Evolutionary conservation across 768 basidiomycete species (phyloP).

Genomic region (Amanita molliuscula): DNA sequence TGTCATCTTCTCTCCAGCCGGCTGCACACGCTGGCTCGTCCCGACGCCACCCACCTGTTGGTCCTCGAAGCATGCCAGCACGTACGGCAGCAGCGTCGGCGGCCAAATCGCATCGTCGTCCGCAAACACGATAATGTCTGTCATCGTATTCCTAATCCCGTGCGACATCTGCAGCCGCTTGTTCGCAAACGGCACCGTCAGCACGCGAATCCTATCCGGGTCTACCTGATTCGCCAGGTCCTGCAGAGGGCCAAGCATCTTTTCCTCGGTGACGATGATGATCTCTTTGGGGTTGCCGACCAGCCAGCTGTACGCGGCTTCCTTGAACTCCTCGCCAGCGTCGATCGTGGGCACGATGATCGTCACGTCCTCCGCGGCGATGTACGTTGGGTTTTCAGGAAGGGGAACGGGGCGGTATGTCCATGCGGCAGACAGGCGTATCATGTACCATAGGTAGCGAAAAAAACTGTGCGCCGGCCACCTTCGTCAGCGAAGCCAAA

Average conservation of each 20-base stretch:
- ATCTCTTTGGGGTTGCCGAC: constrained; percentile 82
- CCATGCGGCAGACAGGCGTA: constrained; percentile 69
- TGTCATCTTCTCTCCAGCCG: constrained; percentile 69
- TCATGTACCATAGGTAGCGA: constrained; percentile 88
- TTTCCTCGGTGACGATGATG: constrained; percentile 68
- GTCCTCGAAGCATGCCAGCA: constrained; percentile 90
- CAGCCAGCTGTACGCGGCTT: constrained; percentile 88
- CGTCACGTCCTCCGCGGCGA: constrained; percentile 87
- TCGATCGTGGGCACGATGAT: constrained; percentile 96
- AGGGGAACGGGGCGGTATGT: constrained; percentile 85
- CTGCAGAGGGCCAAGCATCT: constrained; percentile 83
- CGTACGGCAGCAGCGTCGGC: constrained; percentile 78
- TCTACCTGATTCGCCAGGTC: constrained; percentile 84
- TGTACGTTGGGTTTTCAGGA: constrained; percentile 84
- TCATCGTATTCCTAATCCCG: constrained; percentile 83
- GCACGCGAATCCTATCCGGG: constrained; percentile 72
- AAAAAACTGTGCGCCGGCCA: constrained; percentile 53
- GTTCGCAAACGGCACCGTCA: constrained; percentile 89
- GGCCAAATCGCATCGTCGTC: constrained; percentile 98
- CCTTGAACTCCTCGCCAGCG: constrained; percentile 92
- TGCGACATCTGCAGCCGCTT: constrained; percentile 92
- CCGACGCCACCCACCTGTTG: constrained; percentile 90
- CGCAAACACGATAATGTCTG: constrained; percentile 90
- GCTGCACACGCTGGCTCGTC: constrained; percentile 81
- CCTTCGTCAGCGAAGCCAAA: neutral